These are phyloP conservation scores for Boletus subparvulus DNA, from an alignment of 768 basidiomycete species.

Conservation along the genomic window DNA sequence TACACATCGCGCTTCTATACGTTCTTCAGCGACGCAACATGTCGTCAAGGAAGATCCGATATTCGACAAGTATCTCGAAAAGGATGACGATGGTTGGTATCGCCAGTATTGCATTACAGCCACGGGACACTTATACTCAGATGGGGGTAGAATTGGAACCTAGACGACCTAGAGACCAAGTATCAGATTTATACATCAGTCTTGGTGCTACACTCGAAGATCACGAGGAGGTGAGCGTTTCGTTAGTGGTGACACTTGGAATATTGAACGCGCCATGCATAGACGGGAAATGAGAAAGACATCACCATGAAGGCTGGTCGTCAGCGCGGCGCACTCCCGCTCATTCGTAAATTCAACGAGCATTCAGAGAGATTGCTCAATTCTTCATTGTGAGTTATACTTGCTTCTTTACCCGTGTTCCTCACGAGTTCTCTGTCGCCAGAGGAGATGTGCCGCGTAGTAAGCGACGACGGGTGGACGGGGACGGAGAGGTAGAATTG, in stretches of 20 bases:
- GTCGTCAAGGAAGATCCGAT: constrained; percentile 90
- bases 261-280: background rate
- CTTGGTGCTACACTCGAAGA: constrained; percentile 89
- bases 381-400: constrained; percentile 61
- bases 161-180: constrained; percentile 59
- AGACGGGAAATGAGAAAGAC: constrained; percentile 91
- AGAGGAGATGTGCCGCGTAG: constrained; percentile 57
- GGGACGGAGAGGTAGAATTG: constrained; percentile 42
- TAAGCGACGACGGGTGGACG: constrained; percentile 59
- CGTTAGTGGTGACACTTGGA: background rate
- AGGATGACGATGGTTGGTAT: constrained; percentile 84
- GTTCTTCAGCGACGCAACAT: constrained; percentile 79
- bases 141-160: constrained; percentile 68
- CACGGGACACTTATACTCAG: background rate
- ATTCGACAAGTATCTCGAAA: constrained; percentile 95
- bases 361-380: constrained; percentile 89
- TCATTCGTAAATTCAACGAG: constrained; percentile 94
- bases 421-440: background rate
- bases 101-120: background rate
- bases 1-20: constrained; percentile 89
- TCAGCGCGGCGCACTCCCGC: constrained; percentile 81
- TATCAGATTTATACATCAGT: constrained; percentile 77
- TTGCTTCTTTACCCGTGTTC: constrained; percentile 2
- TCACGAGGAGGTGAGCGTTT: constrained; percentile 69
- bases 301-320: constrained; percentile 95